These are phyloP conservation scores for Anethum foeniculum DNA, from an alignment of 140 eudicot species.

Conservation along the genomic window DNA sequence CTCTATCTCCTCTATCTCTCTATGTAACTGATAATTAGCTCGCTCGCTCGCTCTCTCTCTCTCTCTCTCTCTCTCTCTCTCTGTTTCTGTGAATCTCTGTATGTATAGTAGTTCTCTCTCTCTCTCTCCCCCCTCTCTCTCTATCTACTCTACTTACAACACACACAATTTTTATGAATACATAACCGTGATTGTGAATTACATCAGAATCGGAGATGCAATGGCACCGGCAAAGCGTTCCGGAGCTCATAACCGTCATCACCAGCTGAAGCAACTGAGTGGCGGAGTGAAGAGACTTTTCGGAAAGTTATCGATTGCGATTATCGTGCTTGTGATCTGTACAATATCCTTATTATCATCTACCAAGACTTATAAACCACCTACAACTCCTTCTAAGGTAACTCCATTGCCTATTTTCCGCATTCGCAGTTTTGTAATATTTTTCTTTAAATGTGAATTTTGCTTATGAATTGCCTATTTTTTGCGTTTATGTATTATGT, in stretches of 20 bases:
- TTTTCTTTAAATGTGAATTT: neutral
- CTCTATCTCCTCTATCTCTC: too few relatives aligned
- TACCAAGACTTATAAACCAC: neutral
- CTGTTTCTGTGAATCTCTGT: too few relatives aligned
- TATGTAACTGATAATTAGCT: too few relatives aligned
- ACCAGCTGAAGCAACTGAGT: conserved; percentile 9
- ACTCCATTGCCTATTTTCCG: neutral
- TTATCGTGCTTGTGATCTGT: conserved; percentile 6
- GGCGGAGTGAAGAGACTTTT: neutral
- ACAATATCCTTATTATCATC: conserved; percentile 4
- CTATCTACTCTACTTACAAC: neutral
- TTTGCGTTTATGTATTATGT: neutral
- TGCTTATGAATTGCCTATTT: neutral
- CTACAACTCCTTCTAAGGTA: neutral
- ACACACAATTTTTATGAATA: neutral
- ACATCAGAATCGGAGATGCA: neutral
- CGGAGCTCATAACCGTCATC: conserved; percentile 7
- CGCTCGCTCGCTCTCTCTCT: neutral
- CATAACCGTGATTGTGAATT: neutral
- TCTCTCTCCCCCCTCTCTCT: too few relatives aligned
- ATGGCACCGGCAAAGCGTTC: conserved; percentile 2
- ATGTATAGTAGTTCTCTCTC: too few relatives aligned
- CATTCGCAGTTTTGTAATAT: neutral
- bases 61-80: neutral
- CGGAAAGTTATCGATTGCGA: conserved; percentile 1